These are phyloP conservation scores for Fusarium subglutinans DNA, from an alignment of 2,329 filamentous ascomycete genomes.

Conservation along the genomic window DNA sequence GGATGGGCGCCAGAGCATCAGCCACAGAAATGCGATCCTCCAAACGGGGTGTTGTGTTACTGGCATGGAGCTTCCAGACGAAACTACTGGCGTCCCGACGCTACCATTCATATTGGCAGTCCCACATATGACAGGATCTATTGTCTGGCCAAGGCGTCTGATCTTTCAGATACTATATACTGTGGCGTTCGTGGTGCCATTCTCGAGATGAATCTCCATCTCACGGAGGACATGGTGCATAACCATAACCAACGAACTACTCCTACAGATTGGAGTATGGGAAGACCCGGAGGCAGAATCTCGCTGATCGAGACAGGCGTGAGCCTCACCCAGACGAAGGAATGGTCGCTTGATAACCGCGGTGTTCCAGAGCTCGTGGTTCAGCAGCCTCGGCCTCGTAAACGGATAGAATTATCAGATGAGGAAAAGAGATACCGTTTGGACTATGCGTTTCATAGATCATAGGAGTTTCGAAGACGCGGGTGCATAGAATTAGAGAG, in stretches of 20 bases:
- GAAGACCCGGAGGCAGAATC: slow-evolving; percentile 29
- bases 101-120: slow-evolving; percentile 55
- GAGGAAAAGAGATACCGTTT: slow-evolving; percentile 29
- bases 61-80: slow-evolving; percentile 58
- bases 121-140: slow-evolving; percentile 51
- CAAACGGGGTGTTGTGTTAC: slow-evolving; percentile 49
- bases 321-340: slow-evolving; percentile 36
- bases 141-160: slow-evolving; percentile 58
- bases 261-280: slow-evolving; percentile 41
- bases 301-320: slow-evolving; percentile 47
- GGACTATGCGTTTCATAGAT: slow-evolving; percentile 35
- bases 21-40: slow-evolving; percentile 48
- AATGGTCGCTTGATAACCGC: slow-evolving; percentile 32
- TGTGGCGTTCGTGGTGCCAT: slow-evolving; percentile 59
- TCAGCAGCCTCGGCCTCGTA: slow-evolving; percentile 20
- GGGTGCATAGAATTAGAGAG: not conserved
- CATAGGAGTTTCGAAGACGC: slow-evolving; percentile 21
- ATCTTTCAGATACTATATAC: slow-evolving; percentile 59
- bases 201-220: slow-evolving; percentile 52
- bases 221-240: slow-evolving; percentile 36
- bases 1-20: slow-evolving; percentile 20
- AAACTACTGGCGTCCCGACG: slow-evolving; percentile 60
- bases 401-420: not conserved
- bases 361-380: slow-evolving; percentile 40
- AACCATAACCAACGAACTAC: slow-evolving; percentile 15